Evolutionary conservation across 2,329 filamentous ascomycete genomes (phyloP), one percentile per base, ranked within the genome.

Genomic region (Fusarium palustre): DNA sequence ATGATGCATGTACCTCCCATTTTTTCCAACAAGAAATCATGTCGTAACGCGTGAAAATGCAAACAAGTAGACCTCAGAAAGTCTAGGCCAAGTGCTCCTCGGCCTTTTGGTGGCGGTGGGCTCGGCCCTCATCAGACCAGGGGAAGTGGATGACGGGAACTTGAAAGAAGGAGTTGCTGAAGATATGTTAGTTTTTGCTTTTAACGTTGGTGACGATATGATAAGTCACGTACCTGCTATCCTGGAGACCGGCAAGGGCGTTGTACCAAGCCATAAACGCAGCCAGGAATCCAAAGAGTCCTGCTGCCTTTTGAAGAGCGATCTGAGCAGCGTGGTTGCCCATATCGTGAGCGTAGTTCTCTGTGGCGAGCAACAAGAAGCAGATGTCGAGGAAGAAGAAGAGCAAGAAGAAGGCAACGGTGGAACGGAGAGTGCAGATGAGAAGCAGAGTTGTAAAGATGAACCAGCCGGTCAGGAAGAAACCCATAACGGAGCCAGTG

Each of bases 101-200:
- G 22, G 64, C 66, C 76, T 91, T 84, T 68, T 75, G 74, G 63
- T 76, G 78, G 65, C 90, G 87, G 64, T 78, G 79, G 79, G 89
- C 86, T 67, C 87, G 87, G 55, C 88, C 92, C 82, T 91, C 91
- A 75, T 92, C 91, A 38, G 92, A 95, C 95, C 95, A 97, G 55
- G 94, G 95, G 86, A 97, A 97, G 85, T 97, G 94, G 75, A 92
- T 90, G 68, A 97, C 94, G 53, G 94, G 95, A 66, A 97, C 89
- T 79, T 96, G 86, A 85, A 97, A 96, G 89, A 97, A 97, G 30
- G 87, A 90, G 82, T 90, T 90, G 84, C 93, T 96, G 45, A 11
- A 54, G 8, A 16, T 7, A 47, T 49, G 76, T 84, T 77, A 84
- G 79, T 63, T n/a, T n/a, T 2, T 25, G 15, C 7, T 18, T 43